Conservation (phyloP, 2,329 filamentous ascomycete species). For the Fusarium nematophilum region DNA sequence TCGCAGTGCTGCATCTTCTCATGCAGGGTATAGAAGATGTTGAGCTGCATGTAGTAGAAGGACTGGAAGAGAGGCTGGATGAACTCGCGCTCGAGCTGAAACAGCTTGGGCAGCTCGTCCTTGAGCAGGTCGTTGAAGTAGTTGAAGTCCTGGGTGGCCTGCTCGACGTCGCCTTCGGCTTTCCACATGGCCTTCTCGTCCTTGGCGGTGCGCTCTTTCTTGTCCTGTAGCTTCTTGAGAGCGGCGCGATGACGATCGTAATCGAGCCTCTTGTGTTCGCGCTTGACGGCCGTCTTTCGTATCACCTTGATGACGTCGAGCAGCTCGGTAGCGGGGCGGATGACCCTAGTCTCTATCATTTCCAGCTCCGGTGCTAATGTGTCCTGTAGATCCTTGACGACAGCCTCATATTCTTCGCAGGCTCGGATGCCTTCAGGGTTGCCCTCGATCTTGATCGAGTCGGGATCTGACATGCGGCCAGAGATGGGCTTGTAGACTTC, state of each 20-base stretch:
- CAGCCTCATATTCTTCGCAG: conserved; percentile 94
- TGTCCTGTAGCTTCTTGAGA: conserved; percentile 95
- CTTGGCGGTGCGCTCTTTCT: conserved; percentile 95
- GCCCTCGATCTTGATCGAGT: conserved; percentile 82
- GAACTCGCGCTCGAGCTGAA: conserved; percentile 89
- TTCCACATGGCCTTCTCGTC: conserved; percentile 98
- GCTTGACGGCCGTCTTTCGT: conserved; percentile 87
- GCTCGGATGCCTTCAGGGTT: conserved; percentile 94
- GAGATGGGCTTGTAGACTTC: conserved; percentile 99
- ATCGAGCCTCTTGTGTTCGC: conserved; percentile 97
- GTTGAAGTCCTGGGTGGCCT: conserved; percentile 94
- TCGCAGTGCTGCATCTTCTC: conserved; percentile 98
- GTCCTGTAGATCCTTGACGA: conserved; percentile 90
- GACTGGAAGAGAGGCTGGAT: conserved; percentile 97
- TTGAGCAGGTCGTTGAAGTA: conserved; percentile 98
- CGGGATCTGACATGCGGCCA: conserved; percentile 92
- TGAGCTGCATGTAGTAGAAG: conserved; percentile 99
- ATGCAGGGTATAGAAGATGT: conserved; percentile 98
- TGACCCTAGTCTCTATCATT: conserved; percentile 94
- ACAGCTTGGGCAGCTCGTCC: conserved; percentile 93
- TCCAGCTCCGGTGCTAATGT: conserved; percentile 92
- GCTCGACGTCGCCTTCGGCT: conserved; percentile 90
- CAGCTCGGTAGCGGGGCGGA: conserved; percentile 92
- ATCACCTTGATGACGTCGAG: conserved; percentile 96
- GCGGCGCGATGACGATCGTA: conserved; percentile 87